phyloP scores from a whole-genome alignment of 805 yeast species.

The Teunomyces panamensis region DNA sequence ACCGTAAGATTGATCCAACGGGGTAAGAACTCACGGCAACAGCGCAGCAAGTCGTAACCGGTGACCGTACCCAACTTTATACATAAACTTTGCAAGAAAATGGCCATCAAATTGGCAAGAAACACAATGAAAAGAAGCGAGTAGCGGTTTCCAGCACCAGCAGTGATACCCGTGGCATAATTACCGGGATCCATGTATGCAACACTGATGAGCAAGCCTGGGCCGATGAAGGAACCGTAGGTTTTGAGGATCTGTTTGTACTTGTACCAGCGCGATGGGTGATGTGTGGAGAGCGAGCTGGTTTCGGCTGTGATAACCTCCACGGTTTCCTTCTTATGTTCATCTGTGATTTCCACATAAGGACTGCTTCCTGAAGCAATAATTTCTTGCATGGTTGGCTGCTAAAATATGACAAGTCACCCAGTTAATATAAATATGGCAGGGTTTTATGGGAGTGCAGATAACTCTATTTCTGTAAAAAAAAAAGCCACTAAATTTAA shows the following conservation, averaged over 20 bases:
- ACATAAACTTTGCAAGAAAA: constrained; percentile 44
- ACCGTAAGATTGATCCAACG: constrained; percentile 33
- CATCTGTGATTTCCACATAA: background rate
- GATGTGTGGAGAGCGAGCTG: background rate
- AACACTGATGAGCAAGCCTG: constrained; percentile 47
- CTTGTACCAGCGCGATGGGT: background rate
- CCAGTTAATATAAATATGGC: background rate
- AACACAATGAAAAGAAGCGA: constrained; percentile 43
- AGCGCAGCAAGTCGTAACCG: constrained; percentile 45
- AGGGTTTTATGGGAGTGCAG: background rate
- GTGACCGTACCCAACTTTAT: constrained; percentile 49
- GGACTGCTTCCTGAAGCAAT: background rate
- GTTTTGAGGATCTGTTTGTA: constrained; percentile 16
- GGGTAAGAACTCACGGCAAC: constrained; percentile 42
- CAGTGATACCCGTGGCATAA: constrained; percentile 47
- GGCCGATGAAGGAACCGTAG: constrained; percentile 44
- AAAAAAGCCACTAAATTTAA: background rate
- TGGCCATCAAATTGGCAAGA: constrained; percentile 44
- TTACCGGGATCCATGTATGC: constrained; percentile 57
- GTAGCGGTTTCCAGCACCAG: constrained; percentile 45
- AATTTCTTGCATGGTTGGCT: background rate
- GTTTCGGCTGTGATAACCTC: background rate
- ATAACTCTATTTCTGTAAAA: too few species aligned
- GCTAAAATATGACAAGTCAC: background rate
- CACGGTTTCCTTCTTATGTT: background rate